Evolutionary conservation across 257 asterid species (phyloP).

Genomic region (Nicotiana attenuata): DNA sequence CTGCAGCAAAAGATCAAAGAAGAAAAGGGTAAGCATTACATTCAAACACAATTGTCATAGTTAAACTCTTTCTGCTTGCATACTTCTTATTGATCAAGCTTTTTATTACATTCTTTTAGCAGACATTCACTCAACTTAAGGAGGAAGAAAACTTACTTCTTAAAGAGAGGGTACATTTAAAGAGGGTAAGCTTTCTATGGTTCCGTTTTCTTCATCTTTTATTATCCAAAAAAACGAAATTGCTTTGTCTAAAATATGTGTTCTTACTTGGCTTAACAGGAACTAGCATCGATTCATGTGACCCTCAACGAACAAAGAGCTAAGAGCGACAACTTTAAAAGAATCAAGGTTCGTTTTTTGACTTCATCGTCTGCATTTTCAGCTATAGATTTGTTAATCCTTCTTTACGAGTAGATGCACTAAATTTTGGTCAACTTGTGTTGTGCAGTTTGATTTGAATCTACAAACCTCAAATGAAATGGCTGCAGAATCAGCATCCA

Average conservation of each 20-base stretch:
- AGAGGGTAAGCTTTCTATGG: constrained; percentile 7
- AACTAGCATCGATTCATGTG: constrained; percentile 22
- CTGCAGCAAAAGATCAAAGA: constrained; percentile 15
- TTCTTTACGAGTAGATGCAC: neutral
- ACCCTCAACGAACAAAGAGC: constrained; percentile 22
- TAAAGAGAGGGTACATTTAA: constrained; percentile 25
- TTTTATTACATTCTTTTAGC: neutral
- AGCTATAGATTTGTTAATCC: neutral
- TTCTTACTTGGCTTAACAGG: constrained; percentile 13
- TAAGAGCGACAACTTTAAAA: constrained; percentile 26
- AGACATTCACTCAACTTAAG: constrained; percentile 24
- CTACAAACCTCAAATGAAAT: constrained; percentile 3
- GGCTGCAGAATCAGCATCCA: neutral
- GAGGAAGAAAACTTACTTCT: constrained; percentile 31
- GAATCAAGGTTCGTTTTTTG: constrained; percentile 27
- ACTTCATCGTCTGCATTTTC: neutral
- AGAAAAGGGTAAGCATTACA: constrained; percentile 19
- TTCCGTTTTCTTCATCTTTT: neutral
- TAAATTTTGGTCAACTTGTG: neutral
- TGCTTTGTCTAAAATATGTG: neutral
- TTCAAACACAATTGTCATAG: neutral
- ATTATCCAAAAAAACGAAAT: neutral
- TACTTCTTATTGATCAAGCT: neutral
- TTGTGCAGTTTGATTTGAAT: constrained; percentile 28
- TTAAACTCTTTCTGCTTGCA: neutral